A percentile compares a stretch with the other conserved stretches of the same genome.
phyloP scores from a whole-genome alignment of 1,139 yeast species.

The Geotrichum siamense region DNA sequence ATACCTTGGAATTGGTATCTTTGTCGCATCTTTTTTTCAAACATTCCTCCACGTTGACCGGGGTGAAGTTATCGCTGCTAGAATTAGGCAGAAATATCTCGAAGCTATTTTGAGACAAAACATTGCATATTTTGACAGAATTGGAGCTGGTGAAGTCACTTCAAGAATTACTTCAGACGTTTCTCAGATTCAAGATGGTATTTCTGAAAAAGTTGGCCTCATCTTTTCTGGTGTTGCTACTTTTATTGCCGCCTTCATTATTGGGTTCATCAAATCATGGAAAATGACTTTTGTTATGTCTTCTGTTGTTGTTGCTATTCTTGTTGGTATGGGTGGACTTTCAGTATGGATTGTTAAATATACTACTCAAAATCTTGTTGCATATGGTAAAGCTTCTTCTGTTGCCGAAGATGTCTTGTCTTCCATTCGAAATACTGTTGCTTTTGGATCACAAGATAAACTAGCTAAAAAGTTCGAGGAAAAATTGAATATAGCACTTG shows the following conservation, averaged over 20 bases:
- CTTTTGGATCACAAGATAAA: constrained; percentile 40
- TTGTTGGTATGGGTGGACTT: constrained; percentile 28
- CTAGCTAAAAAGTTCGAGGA: constrained; percentile 31
- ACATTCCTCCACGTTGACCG: constrained; percentile 36
- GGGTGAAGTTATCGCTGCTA: constrained; percentile 39
- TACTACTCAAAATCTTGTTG: constrained; percentile 28
- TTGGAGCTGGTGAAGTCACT: constrained; percentile 42
- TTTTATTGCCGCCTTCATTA: constrained; percentile 38
- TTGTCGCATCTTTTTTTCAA: constrained; percentile 31
- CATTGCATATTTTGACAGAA: constrained; percentile 40
- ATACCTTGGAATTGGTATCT: constrained; percentile 37
- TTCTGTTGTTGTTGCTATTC: constrained; percentile 34
- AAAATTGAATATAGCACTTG: constrained; percentile 28
- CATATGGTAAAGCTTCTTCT: constrained; percentile 36
- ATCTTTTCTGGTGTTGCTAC: constrained; percentile 36
- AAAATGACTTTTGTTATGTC: constrained; percentile 36
- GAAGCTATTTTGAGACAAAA: constrained; percentile 38
- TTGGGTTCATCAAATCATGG: constrained; percentile 39
- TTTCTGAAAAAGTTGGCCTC: constrained; percentile 40
- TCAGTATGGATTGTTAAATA: constrained; percentile 33
- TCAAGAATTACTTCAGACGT: constrained; percentile 42
- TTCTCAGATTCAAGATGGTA: constrained; percentile 40
- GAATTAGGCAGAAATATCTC: constrained; percentile 38
- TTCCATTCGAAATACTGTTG: constrained; percentile 39
- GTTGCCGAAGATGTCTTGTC: constrained; percentile 41